These are phyloP conservation scores for Blastocystis sp. DNA, from an alignment of 352 stramenopile species.

Conservation along the genomic window DNA sequence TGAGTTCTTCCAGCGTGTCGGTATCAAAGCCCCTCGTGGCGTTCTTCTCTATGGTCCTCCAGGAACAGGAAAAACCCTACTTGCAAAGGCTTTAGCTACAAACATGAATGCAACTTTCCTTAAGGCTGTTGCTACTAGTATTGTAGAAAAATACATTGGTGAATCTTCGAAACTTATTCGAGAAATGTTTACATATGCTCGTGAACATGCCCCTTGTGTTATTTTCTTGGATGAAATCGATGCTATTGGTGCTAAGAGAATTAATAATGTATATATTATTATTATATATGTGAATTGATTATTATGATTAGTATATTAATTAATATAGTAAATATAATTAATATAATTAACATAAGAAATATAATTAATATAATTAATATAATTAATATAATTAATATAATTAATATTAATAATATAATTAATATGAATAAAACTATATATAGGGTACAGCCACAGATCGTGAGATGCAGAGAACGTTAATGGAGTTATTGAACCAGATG, in stretches of 20 bases:
- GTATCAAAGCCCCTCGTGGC: conserved; percentile 92
- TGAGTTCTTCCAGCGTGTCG: conserved; percentile 84
- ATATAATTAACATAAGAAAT: too few relatives aligned
- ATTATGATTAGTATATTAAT: too few relatives aligned
- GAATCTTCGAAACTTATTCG: conserved; percentile 94
- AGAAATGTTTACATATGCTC: conserved; percentile 91
- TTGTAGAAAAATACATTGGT: conserved; percentile 99
- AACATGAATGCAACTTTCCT: conserved; percentile 98
- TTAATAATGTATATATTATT: conserved; percentile 44
- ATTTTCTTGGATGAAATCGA: conserved; percentile 99
- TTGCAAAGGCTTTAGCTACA: conserved; percentile 83
- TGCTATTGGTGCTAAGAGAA: conserved; percentile 81
- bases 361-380: too few relatives aligned
- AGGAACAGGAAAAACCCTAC: conserved; percentile 91
- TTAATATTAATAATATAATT: too few relatives aligned
- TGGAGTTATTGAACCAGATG: conserved; percentile 98
- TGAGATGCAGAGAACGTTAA: conserved; percentile 96
- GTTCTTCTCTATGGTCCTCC: conserved; percentile 91
- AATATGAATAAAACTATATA: conserved; percentile 33
- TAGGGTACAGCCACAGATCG: conserved; percentile 75
- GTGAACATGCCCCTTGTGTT: conserved; percentile 90
- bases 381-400: too few relatives aligned
- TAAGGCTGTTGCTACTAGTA: conserved; percentile 92
- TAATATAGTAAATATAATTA: too few relatives aligned
- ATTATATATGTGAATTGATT: too few relatives aligned